Evolutionary conservation across 2,329 filamentous ascomycete species (phyloP), one percentile per base, ranked within the genome.

Genomic region (Monosporascus sp.): DNA sequence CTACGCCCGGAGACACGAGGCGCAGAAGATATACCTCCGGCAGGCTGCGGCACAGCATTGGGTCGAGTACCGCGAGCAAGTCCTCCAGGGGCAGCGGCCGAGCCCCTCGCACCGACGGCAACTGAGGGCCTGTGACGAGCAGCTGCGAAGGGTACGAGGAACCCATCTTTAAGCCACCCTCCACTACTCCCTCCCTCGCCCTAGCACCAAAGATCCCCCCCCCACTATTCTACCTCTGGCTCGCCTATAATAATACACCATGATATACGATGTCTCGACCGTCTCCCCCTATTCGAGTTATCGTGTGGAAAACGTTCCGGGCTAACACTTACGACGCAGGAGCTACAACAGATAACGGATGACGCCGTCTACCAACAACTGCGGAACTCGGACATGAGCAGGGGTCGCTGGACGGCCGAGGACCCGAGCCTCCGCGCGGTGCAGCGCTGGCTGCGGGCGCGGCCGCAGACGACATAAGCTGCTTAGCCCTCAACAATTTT

Each of bases 381-480:
- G 51, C 75, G 77, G 56, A 65, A 70, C 37, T 77, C 77, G 20
- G 83, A 86, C 63, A 69, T 77, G 26, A 64, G 68, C 52, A 75
- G 80, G 69, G 80, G 80, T 63, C 80, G 82, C 70, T 87, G 83
- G 83, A 83, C 77, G 61, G 75, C 71, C 58, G 83, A 86, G 63
- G 83, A 86, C 63, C 83, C 83, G 2, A 80, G 77, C 58, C 70
- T 85, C 50, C 73, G 78, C 51, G 72, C 75, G 48, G 78, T 86
- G 54, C 75, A 80, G 65, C 77, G 80, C 67, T 86, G 83, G 83
- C 68, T 86, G 50, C 75, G 78, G 52, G 72, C 73, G 51, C 70
- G 74, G 51, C 69, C 67, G 24, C 63, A 63, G 43, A 67, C 58
- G 22, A 54, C 48, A 35, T 69, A 62, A 63, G 26, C 40, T 54